Percentiles rank a stretch among this genome's conserved stretches.
Conservation (phyloP, 352 stramenopile species). For the Pythium biforme region DNA sequence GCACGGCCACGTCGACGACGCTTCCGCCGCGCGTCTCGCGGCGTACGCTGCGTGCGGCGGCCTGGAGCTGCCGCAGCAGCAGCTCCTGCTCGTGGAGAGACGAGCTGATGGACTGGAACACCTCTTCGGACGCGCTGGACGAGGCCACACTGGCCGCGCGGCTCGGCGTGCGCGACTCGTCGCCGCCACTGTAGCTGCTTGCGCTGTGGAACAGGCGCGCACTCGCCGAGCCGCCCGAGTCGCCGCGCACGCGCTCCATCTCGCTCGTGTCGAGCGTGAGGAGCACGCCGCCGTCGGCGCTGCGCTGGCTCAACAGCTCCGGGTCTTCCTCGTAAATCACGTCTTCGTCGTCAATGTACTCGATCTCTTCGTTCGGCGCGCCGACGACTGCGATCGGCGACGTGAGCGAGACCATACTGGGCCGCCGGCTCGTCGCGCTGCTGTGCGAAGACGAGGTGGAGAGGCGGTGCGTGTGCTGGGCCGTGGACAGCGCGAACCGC, state of each 20-base stretch:
- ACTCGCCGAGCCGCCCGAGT: background rate
- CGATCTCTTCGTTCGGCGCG: conserved; percentile 4
- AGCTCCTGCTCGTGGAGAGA: conserved; percentile 18
- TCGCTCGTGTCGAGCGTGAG: conserved; percentile 20
- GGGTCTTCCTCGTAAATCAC: conserved; percentile 19
- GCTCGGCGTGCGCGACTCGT: too few relatives aligned
- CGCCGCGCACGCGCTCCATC: conserved; percentile 15
- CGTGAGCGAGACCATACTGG: background rate
- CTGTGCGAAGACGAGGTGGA: conserved; percentile 1
- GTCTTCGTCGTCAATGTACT: conserved; percentile 19
- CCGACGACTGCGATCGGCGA: conserved; percentile 6
- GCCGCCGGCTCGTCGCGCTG: background rate
- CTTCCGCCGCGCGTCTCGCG: background rate
- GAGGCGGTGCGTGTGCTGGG: conserved; percentile 1
- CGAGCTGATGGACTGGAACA: conserved; percentile 14
- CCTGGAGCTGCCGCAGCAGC: conserved; percentile 13
- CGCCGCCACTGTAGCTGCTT: too few relatives aligned
- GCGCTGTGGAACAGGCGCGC: too few relatives aligned
- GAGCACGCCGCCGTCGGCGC: background rate
- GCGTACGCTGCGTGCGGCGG: background rate
- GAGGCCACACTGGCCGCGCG: too few relatives aligned
- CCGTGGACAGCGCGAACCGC: background rate
- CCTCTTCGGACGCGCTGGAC: background rate
- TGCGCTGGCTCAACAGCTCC: conserved; percentile 3
- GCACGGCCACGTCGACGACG: background rate